Evolutionary conservation across 148 eudicot genomes (phyloP).

Genomic region (Nyssa sinensis): DNA sequence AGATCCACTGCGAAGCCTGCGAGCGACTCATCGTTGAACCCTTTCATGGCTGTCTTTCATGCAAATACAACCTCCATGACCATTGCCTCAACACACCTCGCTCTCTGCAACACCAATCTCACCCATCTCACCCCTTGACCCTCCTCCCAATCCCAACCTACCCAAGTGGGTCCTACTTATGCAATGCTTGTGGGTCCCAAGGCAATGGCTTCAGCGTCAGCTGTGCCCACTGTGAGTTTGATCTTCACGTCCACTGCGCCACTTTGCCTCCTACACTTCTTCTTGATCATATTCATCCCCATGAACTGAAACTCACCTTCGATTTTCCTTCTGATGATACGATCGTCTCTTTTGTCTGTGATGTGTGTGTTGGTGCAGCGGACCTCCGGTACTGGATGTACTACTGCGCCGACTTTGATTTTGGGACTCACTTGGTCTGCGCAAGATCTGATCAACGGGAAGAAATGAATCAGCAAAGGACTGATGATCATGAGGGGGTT

Average conservation of each 20-base stretch:
- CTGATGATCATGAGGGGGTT: too few species aligned
- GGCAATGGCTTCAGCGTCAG: slow-evolving; percentile 16
- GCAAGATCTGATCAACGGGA: too few species aligned
- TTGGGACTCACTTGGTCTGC: too few species aligned
- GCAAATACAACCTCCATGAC: slow-evolving; percentile 16
- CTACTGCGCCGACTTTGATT: too few species aligned
- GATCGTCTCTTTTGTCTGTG: too few species aligned
- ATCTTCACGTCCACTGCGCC: slow-evolving; percentile 22
- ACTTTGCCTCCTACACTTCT: background rate
- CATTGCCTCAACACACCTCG: slow-evolving; percentile 9
- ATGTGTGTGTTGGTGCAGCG: too few species aligned
- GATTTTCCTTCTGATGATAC: too few species aligned
- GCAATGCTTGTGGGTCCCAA: slow-evolving; percentile 10
- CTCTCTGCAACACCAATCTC: slow-evolving; percentile 11
- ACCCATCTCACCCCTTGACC: slow-evolving; percentile 11
- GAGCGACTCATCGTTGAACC: background rate
- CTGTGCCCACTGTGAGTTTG: slow-evolving; percentile 22
- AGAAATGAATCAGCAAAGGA: too few species aligned
- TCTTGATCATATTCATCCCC: too few species aligned
- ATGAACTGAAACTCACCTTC: too few species aligned
- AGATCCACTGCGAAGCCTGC: slow-evolving; percentile 9
- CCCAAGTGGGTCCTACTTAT: slow-evolving; percentile 7
- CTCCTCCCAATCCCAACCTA: slow-evolving; percentile 20
- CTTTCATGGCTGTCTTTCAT: background rate
- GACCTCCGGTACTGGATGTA: too few species aligned